A percentile compares a stretch with the other conserved stretches of the same genome.
phyloP scores from a whole-genome alignment of 768 basidiomycete genomes.

The Boletus reticuloceps region DNA sequence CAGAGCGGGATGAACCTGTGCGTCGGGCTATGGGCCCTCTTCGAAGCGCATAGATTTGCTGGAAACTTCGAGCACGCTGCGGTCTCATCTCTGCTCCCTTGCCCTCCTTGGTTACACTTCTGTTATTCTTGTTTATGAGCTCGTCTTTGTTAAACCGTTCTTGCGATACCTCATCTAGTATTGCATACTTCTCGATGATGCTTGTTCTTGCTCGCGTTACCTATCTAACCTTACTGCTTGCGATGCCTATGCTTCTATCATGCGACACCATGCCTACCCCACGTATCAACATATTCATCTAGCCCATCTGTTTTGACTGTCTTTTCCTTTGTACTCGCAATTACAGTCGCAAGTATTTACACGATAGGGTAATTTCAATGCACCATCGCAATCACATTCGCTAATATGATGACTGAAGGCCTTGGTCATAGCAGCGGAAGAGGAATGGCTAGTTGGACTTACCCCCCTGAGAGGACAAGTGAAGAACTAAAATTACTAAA shows the following conservation, averaged over 20 bases:
- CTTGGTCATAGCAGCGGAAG: too few species aligned
- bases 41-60: constrained; percentile 14
- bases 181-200: constrained; percentile 10
- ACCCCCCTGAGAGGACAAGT: too few species aligned
- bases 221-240: neutral
- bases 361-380: constrained; percentile 10
- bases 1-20: constrained; percentile 29
- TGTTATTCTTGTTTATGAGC: constrained; percentile 9
- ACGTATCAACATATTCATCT: neutral
- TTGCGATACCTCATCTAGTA: constrained; percentile 14
- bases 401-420: neutral
- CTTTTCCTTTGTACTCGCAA: neutral
- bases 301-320: constrained; percentile 4
- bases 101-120: neutral
- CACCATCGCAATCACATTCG: neutral
- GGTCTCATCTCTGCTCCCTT: too few species aligned
- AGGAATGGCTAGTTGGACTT: too few species aligned
- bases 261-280: constrained; percentile 9
- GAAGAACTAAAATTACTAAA: too few species aligned
- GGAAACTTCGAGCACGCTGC: neutral
- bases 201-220: neutral
- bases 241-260: neutral
- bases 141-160: neutral
- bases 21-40: constrained; percentile 31
- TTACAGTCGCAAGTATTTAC: constrained; percentile 1